These are phyloP conservation scores for Diaporthe eres DNA, from an alignment of 2,329 filamentous ascomycete species.

Conservation along the genomic window DNA sequence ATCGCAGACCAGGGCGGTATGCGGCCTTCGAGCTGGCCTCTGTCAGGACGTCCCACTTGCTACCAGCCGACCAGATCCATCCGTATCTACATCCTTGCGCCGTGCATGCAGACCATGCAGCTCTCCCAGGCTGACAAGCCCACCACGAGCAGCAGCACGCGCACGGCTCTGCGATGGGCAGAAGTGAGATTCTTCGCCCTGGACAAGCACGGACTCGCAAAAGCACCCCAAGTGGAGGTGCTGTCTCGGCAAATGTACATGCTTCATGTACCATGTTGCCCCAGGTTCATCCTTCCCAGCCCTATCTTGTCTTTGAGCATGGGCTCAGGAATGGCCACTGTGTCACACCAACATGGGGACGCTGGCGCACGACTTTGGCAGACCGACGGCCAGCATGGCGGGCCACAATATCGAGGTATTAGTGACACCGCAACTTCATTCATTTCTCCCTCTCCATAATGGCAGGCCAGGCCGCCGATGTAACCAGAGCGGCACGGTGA, in stretches of 20 bases:
- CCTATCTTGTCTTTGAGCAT: conserved; percentile 15
- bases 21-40: background rate
- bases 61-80: background rate
- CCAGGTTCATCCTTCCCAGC: conserved; percentile 20
- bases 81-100: conserved; percentile 5
- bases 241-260: conserved; percentile 17
- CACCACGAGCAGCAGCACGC: conserved; percentile 14
- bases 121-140: background rate
- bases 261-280: background rate
- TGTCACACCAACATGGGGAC: conserved; percentile 33
- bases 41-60: background rate
- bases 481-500: conserved; percentile 34
- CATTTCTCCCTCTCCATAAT: background rate
- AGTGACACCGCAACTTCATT: conserved; percentile 14
- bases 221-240: background rate
- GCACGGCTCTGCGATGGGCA: background rate
- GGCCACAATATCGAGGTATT: conserved; percentile 30
- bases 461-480: conserved; percentile 34
- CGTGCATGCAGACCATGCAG: background rate
- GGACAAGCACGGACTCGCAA: background rate
- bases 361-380: conserved; percentile 25
- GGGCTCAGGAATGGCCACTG: conserved; percentile 11
- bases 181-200: conserved; percentile 18
- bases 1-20: background rate
- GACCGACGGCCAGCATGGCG: conserved; percentile 11